Base-by-base conservation (phyloP, 2,329 filamentous ascomycete species). In the Pseudogymnoascus sp. region DNA sequence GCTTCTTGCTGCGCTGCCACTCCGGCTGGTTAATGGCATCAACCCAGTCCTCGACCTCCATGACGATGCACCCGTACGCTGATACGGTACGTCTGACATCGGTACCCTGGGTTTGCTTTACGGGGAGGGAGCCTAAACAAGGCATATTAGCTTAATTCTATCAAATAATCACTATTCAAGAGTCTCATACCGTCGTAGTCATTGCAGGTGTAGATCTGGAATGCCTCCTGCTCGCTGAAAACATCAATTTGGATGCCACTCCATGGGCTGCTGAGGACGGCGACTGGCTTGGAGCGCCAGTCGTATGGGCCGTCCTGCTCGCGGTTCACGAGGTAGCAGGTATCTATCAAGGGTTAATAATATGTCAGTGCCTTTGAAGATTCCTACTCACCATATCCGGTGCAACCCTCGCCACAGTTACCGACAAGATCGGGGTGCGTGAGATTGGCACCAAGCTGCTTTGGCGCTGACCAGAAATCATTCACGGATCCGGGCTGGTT, bases 41-140 rank as follows among this genome's bases (percentile, higher is more conserved):
- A 70, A 97, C 96, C 83, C 86, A 97, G 73, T 94, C 91, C 79
- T 97, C 84, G 11, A 94, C 90, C 77, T 97, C 93, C 74, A 97
- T 82, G 57, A 96, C 93, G 25, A 96, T 71, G 74, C 93, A 97
- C 33, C 90, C 91, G 70, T 91, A 90, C 77, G 92, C 72, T 61
- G 83, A 80, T 25, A 91, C 87, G 6, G 82, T 82, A 37, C 86
- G 78, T 3, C 84, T 82, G 67, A 85, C 82, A 33, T 76, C 74
- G 1, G 74, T 64, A 14, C 88, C 88, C 72, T 91, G 89, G 0
- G 84, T 87, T 63, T 77, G 76, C 78, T 91, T 91, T 64, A 91
- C 75, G 0, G 88, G 77, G 64, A 88, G 75, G 1, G 79, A 74
- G 25, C 75, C 77, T 78, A 59, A 47, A 57, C 18, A 33, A 1